Base-by-base conservation (phyloP, 306 rosid genomes). In the Medicago ruthenica region DNA sequence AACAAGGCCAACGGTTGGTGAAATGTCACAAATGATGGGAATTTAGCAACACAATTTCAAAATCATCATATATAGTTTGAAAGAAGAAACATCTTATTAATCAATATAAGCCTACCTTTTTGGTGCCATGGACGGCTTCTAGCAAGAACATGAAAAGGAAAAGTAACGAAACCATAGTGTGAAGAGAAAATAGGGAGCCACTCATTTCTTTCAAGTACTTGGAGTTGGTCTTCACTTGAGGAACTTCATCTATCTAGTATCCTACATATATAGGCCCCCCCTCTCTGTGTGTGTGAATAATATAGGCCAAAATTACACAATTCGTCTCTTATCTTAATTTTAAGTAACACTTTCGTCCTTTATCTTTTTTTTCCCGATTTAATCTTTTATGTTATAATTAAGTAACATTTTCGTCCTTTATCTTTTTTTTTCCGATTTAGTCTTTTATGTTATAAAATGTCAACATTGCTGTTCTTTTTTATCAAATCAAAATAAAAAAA, bases 61-160 rank as follows among this genome's bases (percentile, higher is more conserved):
- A 34, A 62, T 34, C 11, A 62, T 24, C 4, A 61, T 6, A 34
- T 18, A 51, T 51, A n/a, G 10, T n/a, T 60, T 60, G 67, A 31
- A 61, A 61, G 1, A 61, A 22, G 2, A 44, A 22, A 17, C 36
- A 44, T 21, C 22, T 65, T 17, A 50, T 2, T 1, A 21, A 10
- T 21, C 6, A 22, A 54, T 55, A 58, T 16, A 11, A 22, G 13
- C 12, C 5, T 70, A 64, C 81, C 85, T 71, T 76, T 76, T 65
- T 82, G 47, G 42, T 82, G 59, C 71, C 82, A 55, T 76, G 50
- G n/a, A 58, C 82, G 3, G 31, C 37, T 18, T 47, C 74, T 37
- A 76, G 58, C 39, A 71, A 39, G 63, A 65, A 65, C 17, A 36
- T 64, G 66, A 65, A 68, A 68, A 68, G 1, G 41, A 44, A 68